A percentile compares a stretch with the other conserved stretches of the same genome.
Evolutionary conservation across 2,329 filamentous ascomycete species (phyloP).

Genomic region (Pseudopithomyces chartarum): DNA sequence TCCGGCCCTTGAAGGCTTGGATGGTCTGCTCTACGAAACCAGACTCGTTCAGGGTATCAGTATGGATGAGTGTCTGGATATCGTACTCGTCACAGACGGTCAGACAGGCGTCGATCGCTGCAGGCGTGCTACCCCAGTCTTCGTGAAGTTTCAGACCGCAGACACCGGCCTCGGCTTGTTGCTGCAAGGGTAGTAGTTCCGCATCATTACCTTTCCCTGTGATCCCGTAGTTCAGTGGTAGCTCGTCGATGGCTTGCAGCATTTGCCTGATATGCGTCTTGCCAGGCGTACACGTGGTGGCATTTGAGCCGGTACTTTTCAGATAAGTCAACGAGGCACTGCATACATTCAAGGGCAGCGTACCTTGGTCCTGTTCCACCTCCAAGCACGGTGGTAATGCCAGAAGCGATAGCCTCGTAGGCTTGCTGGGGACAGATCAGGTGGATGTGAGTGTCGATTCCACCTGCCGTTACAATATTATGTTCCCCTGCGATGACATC

Average conservation of each 20-base stretch:
- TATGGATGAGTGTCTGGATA: constrained; percentile 92
- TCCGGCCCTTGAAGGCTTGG: constrained; percentile 79
- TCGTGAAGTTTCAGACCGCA: constrained; percentile 94
- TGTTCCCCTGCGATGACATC: constrained; percentile 91
- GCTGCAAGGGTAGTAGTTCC: constrained; percentile 69
- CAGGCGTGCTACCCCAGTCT: constrained; percentile 92
- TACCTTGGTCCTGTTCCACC: constrained; percentile 90
- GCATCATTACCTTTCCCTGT: constrained; percentile 94
- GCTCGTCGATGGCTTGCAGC: constrained; percentile 80
- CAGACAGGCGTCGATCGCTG: constrained; percentile 84
- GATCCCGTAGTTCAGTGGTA: constrained; percentile 88
- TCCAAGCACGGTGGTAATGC: constrained; percentile 88
- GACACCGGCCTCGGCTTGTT: constrained; percentile 82
- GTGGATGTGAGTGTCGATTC: constrained; percentile 89
- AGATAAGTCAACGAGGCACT: constrained; percentile 20
- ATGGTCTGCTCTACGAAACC: constrained; percentile 96
- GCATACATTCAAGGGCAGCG: constrained; percentile 20
- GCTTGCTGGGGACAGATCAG: constrained; percentile 95
- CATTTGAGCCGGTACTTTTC: constrained; percentile 78
- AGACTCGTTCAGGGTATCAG: constrained; percentile 93
- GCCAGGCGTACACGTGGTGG: constrained; percentile 91
- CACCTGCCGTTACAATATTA: constrained; percentile 89
- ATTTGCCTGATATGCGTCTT: constrained; percentile 83
- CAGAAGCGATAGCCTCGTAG: constrained; percentile 79
- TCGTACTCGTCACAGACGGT: constrained; percentile 87